Base-by-base conservation (phyloP, 2,329 filamentous ascomycete species). In the Xylaria sp. region DNA sequence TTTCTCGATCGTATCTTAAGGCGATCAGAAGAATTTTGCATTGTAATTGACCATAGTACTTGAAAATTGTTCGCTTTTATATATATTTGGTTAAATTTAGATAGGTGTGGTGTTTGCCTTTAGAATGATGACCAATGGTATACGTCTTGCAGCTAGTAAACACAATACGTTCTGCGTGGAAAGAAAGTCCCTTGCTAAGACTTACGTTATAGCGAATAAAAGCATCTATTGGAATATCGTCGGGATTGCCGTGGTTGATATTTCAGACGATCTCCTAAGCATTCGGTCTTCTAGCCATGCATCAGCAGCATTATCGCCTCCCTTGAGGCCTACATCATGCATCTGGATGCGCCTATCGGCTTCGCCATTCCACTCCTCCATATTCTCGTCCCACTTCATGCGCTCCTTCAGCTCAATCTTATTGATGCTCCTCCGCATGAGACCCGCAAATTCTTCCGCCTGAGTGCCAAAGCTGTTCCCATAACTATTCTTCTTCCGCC, bases 341-440 rank as follows among this genome's bases (percentile, higher is more conserved):
- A 81, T 67, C 59, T 79, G 79, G 7, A 88, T 79, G 58, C 83
- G 77, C 24, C 77, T 75, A 17, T 73, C 65, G 0, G 78, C 78
- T 71, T 83, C 82, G 1, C 73, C 75, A 2, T 76, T 75, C 72
- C 72, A 77, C 3, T 68, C 76, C 9, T 79, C 76, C 36, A 77
- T 73, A 4, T 83, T 78, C 1, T 80, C 76, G 64, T 85, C 83
- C 81, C 82, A 83, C 42, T 73, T 76, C 59, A 71, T 74, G 21
- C 81, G 78, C 69, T 84, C 79, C 67, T 79, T 81, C 17, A 84
- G 71, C 75, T 88, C 85, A 2, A 82, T 48, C 72, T 79, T 81
- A 32, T 83, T 78, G 27, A 88, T 72, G 72, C 85, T 86, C 51
- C 82, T 79, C 42, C 81, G 80, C 84, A 88, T 86, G 66, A 85